Evolutionary conservation across 1,139 yeast genomes (phyloP).

Genomic region (Magnusiomyces ingens): DNA sequence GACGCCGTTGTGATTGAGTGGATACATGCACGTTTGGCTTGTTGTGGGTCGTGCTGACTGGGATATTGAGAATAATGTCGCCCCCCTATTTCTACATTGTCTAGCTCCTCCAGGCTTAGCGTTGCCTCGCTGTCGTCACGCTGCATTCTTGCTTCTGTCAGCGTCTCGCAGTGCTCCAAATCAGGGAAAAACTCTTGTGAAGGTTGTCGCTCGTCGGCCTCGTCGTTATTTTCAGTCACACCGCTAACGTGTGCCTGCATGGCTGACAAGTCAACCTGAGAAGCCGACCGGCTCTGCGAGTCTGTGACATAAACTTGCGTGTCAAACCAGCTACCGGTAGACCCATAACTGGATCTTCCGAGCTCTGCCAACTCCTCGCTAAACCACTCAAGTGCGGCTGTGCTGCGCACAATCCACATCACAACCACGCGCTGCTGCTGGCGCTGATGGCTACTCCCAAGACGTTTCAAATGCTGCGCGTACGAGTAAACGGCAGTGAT

Average conservation of each 20-base stretch:
- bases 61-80: background rate
- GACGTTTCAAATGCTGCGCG: slow-evolving; percentile 17
- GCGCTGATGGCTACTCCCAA: slow-evolving; percentile 15
- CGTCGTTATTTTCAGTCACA: no score
- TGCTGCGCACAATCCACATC: slow-evolving; percentile 48
- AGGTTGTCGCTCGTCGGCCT: background rate
- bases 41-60: no score
- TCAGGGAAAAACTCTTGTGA: no score
- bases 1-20: background rate
- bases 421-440: slow-evolving; percentile 36
- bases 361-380: slow-evolving; percentile 19
- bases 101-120: no score
- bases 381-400: slow-evolving; percentile 44
- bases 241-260: no score
- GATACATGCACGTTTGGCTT: background rate
- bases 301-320: slow-evolving; percentile 18
- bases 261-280: no score
- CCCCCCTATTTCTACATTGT: no score
- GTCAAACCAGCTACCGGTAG: no score
- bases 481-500: slow-evolving; percentile 43
- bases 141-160: no score
- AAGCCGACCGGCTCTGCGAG: background rate
- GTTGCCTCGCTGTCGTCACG: no score
- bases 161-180: no score
- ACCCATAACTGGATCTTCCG: no score